Evolutionary conservation across 1,284 basidiomycete genomes (phyloP).

Genomic region (Dichomitus squalens): DNA sequence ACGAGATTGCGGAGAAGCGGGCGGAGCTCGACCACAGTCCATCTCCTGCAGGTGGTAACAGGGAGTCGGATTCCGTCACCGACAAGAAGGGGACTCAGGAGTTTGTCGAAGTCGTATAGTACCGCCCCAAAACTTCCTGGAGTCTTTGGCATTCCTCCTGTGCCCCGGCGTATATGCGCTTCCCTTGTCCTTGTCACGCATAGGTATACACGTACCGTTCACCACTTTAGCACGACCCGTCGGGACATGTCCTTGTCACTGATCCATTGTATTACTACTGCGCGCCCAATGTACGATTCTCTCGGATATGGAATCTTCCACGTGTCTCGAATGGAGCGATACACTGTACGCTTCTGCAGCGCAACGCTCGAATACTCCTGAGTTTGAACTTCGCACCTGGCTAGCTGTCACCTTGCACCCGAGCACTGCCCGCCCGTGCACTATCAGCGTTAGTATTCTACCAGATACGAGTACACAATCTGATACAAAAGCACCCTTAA

Average conservation of each 20-base stretch:
- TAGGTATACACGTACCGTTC: too few species aligned
- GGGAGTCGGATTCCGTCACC: slow-evolving; percentile 3
- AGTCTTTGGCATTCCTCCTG: background rate
- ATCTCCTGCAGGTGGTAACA: background rate
- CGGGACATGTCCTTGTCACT: too few species aligned
- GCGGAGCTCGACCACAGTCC: slow-evolving; percentile 17
- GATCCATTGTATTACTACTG: too few species aligned
- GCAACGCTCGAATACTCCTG: background rate
- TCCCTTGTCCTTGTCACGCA: background rate
- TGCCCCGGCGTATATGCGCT: background rate
- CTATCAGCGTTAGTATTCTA: background rate
- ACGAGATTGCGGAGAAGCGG: slow-evolving; percentile 38
- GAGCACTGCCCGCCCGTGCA: background rate
- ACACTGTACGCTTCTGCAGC: background rate
- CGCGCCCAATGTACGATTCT: background rate
- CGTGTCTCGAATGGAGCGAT: background rate
- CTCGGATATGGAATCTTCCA: background rate
- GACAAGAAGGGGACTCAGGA: slow-evolving; percentile 15
- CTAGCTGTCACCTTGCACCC: background rate
- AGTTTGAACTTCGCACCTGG: background rate
- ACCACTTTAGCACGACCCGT: too few species aligned
- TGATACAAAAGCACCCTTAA: background rate
- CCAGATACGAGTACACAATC: background rate
- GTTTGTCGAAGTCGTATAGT: slow-evolving; percentile 23
- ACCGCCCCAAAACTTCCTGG: background rate